A percentile compares a stretch with the other conserved stretches of the same genome.
Evolutionary conservation across 139 green algal genomes (phyloP).

Genomic region (Chlamydomonas urium): DNA sequence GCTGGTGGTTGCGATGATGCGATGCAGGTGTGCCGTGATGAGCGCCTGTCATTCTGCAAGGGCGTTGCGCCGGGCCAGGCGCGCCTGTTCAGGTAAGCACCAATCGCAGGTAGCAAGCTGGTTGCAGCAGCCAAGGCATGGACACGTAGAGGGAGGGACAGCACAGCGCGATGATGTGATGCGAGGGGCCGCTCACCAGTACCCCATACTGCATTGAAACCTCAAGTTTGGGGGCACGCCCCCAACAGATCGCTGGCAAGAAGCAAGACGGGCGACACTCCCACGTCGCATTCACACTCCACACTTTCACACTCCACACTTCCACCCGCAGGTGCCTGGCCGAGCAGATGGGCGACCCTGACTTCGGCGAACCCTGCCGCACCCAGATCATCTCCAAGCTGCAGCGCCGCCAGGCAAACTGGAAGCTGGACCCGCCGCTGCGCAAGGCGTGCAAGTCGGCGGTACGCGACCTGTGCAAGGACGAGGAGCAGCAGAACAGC

Average conservation of each 20-base stretch:
- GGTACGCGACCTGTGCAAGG: conserved; percentile 48
- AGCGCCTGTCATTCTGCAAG: conserved; percentile 66
- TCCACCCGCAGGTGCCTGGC: conserved; percentile 56
- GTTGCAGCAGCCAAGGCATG: no score
- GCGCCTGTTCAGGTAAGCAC: conserved; percentile 58
- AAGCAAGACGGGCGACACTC: no score
- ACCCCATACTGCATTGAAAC: no score
- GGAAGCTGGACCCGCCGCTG: conserved; percentile 67
- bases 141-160: no score
- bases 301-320: no score
- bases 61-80: conserved; percentile 44
- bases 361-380: conserved; percentile 61
- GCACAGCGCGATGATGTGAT: no score
- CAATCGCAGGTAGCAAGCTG: no score
- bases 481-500: conserved; percentile 37
- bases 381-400: conserved; percentile 59
- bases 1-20: no score
- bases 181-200: no score
- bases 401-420: conserved; percentile 63
- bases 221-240: no score
- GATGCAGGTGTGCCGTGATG: conserved; percentile 44
- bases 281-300: no score
- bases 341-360: conserved; percentile 66
- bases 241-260: no score
- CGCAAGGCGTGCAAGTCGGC: conserved; percentile 54